phyloP scores from a whole-genome alignment of 306 rosid species.

The Malus sylvestris region DNA sequence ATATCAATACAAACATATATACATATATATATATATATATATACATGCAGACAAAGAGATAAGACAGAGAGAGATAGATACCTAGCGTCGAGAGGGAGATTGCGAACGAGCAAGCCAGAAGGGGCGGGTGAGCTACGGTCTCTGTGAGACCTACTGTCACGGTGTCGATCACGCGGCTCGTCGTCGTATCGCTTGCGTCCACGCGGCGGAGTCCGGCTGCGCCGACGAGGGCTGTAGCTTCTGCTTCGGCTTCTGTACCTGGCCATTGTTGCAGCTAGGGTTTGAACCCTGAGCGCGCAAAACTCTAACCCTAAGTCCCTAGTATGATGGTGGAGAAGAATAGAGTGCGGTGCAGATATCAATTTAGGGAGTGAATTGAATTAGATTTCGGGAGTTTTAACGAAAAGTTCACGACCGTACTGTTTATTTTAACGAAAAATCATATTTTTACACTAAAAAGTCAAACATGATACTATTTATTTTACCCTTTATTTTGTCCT shows the following conservation, averaged over 20 bases:
- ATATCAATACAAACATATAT: not conserved
- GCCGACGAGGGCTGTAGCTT: constrained; percentile 89
- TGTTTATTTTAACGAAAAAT: too few relatives aligned
- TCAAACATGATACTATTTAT: too few relatives aligned
- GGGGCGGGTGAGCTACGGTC: constrained; percentile 91
- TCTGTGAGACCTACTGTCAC: constrained; percentile 56
- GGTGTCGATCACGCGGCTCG: constrained; percentile 51
- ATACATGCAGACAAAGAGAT: not conserved
- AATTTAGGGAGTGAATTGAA: too few relatives aligned
- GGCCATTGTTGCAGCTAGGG: constrained; percentile 31
- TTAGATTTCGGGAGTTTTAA: too few relatives aligned
- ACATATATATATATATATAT: too few relatives aligned
- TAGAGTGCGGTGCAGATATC: not conserved
- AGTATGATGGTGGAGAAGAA: not conserved
- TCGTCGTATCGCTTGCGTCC: constrained; percentile 76
- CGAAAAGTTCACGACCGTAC: too few relatives aligned
- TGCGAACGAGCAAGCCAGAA: constrained; percentile 92
- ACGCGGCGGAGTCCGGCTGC: constrained; percentile 76
- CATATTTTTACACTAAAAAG: too few relatives aligned
- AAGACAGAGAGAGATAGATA: constrained; percentile 1
- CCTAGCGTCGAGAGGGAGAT: constrained; percentile 96
- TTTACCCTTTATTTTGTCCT: too few relatives aligned
- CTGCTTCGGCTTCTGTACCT: constrained; percentile 87
- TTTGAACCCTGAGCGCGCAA: not conserved
- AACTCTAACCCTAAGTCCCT: constrained; percentile 35